A percentile compares a stretch with the other conserved stretches of the same genome.
Conservation (phyloP, 139 green algal genomes). For the Coelastrella sp. region DNA sequence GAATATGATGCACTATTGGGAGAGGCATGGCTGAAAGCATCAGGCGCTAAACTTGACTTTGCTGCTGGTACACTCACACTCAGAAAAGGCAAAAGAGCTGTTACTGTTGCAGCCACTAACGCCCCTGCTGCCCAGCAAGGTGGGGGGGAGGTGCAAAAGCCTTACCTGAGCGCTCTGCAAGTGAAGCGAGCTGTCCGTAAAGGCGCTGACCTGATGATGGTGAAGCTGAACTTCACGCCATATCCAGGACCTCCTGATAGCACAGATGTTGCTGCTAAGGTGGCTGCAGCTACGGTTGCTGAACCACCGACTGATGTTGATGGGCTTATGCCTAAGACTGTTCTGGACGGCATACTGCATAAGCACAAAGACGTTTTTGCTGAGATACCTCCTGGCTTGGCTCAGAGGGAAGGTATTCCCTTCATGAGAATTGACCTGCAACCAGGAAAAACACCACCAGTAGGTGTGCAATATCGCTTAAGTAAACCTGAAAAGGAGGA, state of each 20-base stretch:
- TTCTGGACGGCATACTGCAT: not conserved
- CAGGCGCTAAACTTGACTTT: not conserved
- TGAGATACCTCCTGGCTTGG: not conserved
- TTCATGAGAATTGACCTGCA: not conserved
- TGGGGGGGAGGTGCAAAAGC: not conserved
- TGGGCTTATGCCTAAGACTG: not conserved
- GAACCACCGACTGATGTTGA: not conserved
- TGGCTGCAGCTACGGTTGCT: not conserved
- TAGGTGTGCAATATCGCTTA: not conserved
- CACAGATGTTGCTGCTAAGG: not conserved
- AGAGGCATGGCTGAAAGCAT: not conserved
- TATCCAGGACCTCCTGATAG: not conserved
- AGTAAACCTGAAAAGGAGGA: not conserved
- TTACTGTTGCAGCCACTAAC: not conserved
- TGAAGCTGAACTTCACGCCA: not conserved
- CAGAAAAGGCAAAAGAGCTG: not conserved
- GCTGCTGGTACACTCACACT: not conserved
- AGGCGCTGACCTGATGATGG: not conserved
- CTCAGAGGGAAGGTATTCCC: not conserved
- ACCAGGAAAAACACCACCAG: slow-evolving; percentile 19
- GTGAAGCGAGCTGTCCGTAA: not conserved
- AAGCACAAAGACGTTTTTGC: not conserved
- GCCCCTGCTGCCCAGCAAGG: not conserved
- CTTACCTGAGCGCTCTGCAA: not conserved
- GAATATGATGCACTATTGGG: not conserved